phyloP scores from a whole-genome alignment of 768 basidiomycete genomes.

The Xerocomellus amylosporus region DNA sequence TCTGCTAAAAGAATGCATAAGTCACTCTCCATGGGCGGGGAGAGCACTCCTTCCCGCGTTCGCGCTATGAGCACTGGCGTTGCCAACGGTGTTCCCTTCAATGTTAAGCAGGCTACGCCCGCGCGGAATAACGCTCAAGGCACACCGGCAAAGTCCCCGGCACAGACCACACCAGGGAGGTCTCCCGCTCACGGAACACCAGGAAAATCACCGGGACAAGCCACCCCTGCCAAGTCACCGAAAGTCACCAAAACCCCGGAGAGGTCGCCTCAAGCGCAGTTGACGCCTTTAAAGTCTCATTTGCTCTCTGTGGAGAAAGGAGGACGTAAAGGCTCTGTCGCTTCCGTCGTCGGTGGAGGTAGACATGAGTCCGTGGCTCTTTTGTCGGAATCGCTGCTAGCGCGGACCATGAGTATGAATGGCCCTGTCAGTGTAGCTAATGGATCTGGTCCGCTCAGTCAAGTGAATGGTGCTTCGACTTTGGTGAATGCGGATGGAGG shows the following conservation, averaged over 20 bases:
- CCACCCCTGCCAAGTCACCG: constrained; percentile 25
- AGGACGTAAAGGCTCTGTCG: constrained; percentile 19
- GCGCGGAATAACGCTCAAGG: constrained; percentile 13
- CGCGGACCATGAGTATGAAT: constrained; percentile 10
- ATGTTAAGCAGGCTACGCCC: constrained; percentile 15
- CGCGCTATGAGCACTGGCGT: constrained; percentile 22
- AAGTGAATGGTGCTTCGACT: constrained; percentile 22
- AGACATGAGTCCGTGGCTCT: constrained; percentile 15
- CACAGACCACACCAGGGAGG: constrained; percentile 21
- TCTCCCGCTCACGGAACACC: constrained; percentile 17
- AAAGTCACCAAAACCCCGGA: constrained; percentile 21
- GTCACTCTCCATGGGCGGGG: constrained; percentile 25
- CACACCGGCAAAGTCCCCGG: constrained; percentile 12
- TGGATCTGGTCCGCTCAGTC: constrained; percentile 20
- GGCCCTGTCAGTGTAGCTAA: constrained; percentile 19
- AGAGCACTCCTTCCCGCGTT: constrained; percentile 8
- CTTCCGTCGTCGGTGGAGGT: constrained; percentile 18
- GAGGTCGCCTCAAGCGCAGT: constrained; percentile 17
- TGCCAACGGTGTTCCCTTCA: not conserved
- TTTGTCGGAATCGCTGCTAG: constrained; percentile 18
- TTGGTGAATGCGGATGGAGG: constrained; percentile 19
- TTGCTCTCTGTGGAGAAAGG: constrained; percentile 16
- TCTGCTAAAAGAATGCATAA: constrained; percentile 32
- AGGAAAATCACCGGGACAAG: constrained; percentile 20
- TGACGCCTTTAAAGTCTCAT: constrained; percentile 20